phyloP scores from a whole-genome alignment of 495 filamentous ascomycete genomes.

The Aspergillus coremiiformis region DNA sequence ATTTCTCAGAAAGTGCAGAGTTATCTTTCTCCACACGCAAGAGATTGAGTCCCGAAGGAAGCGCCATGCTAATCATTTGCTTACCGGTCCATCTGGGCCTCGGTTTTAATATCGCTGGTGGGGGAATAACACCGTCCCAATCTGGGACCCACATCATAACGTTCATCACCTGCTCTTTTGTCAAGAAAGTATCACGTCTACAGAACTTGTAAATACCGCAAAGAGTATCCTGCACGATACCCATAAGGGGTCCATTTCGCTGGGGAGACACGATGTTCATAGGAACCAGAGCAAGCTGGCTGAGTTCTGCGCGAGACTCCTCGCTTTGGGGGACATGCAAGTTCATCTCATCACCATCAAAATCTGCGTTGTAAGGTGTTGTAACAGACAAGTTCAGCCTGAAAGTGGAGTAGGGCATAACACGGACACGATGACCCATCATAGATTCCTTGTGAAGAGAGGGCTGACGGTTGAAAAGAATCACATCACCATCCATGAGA shows the following conservation, averaged over 20 bases:
- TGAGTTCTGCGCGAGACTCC: conserved; percentile 89
- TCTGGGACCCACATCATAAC: conserved; percentile 92
- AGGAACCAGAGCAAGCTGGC: conserved; percentile 89
- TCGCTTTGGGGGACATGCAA: conserved; percentile 97
- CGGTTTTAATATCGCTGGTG: conserved; percentile 85
- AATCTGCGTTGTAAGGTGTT: conserved; percentile 98
- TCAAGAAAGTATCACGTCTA: conserved; percentile 84
- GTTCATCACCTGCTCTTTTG: conserved; percentile 87
- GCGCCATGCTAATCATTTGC: conserved; percentile 88
- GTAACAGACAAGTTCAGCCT: conserved; percentile 95
- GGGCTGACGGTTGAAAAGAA: conserved; percentile 98
- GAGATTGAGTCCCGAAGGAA: conserved; percentile 81
- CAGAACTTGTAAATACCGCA: conserved; percentile 96
- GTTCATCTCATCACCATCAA: conserved; percentile 99
- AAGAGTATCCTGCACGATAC: conserved; percentile 97
- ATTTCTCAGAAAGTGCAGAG: conserved; percentile 44
- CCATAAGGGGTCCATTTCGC: conserved; percentile 95
- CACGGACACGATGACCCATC: conserved; percentile 97
- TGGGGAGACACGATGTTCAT: conserved; percentile 97
- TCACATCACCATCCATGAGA: conserved; percentile 89
- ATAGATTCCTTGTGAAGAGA: conserved; percentile 99
- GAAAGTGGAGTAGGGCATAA: conserved; percentile 99
- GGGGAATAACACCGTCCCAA: conserved; percentile 92
- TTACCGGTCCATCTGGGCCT: conserved; percentile 97
- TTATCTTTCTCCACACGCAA: conserved; percentile 51